Evolutionary conservation across 129 eudicot species (phyloP).

Genomic region (Centrapalus pauciflorus): DNA sequence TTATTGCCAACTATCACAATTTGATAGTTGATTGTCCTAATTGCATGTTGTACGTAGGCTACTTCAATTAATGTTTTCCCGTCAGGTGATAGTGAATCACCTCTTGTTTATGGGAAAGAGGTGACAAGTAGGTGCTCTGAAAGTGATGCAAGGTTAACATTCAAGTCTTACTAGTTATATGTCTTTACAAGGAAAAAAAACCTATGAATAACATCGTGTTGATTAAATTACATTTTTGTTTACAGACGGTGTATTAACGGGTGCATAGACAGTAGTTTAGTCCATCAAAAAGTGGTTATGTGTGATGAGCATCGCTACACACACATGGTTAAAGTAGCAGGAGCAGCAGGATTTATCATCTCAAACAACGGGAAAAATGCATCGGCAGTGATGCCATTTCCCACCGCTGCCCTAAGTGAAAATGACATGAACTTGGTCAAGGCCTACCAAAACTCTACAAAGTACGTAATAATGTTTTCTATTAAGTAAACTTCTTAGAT

Average conservation of each 20-base stretch:
- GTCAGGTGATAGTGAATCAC: neutral
- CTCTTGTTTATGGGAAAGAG: slow-evolving; percentile 27
- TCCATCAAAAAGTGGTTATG: neutral
- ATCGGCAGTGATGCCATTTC: no score
- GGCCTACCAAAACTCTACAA: no score
- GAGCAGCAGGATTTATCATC: no score
- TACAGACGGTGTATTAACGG: neutral
- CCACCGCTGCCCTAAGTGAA: no score
- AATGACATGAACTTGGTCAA: no score
- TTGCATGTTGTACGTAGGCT: slow-evolving; percentile 35
- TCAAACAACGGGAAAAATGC: no score
- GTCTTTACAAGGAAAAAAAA: neutral
- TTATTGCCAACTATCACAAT: no score
- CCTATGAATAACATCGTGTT: neutral
- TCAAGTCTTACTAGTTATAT: neutral
- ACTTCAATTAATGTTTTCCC: slow-evolving; percentile 26
- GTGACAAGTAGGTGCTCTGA: slow-evolving; percentile 12
- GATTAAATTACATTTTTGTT: neutral
- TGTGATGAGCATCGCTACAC: neutral
- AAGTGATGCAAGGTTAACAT: slow-evolving; percentile 1
- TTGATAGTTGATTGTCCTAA: no score
- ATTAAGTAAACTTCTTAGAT: no score
- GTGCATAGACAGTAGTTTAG: slow-evolving; percentile 21
- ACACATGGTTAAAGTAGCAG: no score
- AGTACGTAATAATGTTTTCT: no score